Conservation (phyloP, 2,329 filamentous ascomycete species). For the Zymoseptoria tritici region DNA sequence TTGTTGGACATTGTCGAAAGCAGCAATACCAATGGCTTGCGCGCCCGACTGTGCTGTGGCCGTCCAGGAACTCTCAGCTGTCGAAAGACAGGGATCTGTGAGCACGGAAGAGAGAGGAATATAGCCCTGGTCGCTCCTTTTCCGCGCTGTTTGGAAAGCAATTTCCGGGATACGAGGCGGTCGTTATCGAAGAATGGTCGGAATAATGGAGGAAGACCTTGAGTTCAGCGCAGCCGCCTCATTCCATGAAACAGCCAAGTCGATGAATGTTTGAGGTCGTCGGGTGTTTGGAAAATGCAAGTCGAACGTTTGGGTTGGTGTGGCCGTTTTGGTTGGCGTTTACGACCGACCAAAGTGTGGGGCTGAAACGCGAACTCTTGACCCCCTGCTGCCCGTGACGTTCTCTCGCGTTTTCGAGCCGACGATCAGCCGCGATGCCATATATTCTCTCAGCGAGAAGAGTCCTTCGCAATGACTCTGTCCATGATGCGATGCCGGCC, state of each 20-base stretch:
- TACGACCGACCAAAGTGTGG: too few species aligned
- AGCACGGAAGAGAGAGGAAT: neutral
- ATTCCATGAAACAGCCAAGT: neutral
- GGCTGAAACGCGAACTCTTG: neutral
- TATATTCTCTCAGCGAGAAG: too few species aligned
- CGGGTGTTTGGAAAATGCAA: neutral
- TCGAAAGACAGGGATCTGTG: neutral
- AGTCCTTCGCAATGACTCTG: too few species aligned
- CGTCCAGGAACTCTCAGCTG: neutral
- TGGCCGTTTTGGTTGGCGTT: too few species aligned
- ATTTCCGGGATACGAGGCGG: neutral
- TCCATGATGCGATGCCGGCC: neutral
- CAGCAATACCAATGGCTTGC: too few species aligned
- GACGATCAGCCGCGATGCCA: too few species aligned
- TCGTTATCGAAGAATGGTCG: neutral
- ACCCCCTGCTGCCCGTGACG: too few species aligned
- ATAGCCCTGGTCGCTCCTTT: neutral
- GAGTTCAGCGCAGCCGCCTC: neutral
- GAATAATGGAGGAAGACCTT: neutral
- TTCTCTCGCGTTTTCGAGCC: too few species aligned
- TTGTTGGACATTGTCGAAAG: conserved; percentile 5
- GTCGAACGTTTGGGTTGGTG: neutral
- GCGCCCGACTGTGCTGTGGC: neutral
- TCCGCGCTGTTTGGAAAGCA: neutral
- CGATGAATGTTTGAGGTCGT: neutral